These are phyloP conservation scores for Xanthoconium purpureum DNA, from an alignment of 768 basidiomycete species.

Conservation along the genomic window DNA sequence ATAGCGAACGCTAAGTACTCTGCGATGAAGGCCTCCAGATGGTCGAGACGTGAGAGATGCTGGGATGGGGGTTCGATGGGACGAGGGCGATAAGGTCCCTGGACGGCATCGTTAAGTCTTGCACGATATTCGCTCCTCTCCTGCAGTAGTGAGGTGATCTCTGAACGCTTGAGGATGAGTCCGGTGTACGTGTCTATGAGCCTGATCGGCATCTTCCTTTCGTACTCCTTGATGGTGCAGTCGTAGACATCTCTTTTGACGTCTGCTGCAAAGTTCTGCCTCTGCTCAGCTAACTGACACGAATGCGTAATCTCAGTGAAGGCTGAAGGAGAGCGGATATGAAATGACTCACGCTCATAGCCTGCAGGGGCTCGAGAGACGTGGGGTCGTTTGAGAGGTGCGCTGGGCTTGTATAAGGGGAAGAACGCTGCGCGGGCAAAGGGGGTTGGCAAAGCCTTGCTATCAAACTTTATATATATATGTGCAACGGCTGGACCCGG, in stretches of 20 bases:
- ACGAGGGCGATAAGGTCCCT: slow-evolving; percentile 5
- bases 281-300: neutral
- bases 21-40: slow-evolving; percentile 12
- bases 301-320: neutral
- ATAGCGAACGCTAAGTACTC: slow-evolving; percentile 26
- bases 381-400: no score
- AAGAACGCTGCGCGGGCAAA: no score
- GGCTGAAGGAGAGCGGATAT: no score
- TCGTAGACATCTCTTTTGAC: slow-evolving; percentile 13
- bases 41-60: neutral
- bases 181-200: slow-evolving; percentile 28
- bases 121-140: slow-evolving; percentile 9
- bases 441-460: no score
- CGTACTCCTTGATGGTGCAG: slow-evolving; percentile 13
- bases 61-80: neutral
- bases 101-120: slow-evolving; percentile 3
- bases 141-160: slow-evolving; percentile 18
- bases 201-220: slow-evolving; percentile 22
- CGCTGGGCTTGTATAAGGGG: no score
- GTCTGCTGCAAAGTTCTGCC: slow-evolving; percentile 10
- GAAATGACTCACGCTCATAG: slow-evolving; percentile 7
- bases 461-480: no score
- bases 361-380: neutral
- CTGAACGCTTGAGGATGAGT: slow-evolving; percentile 15
- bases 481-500: no score